A percentile compares a stretch with the other conserved stretches of the same genome.
phyloP scores from a whole-genome alignment of 768 basidiomycete genomes.

The Strobilomyces dryophilus region DNA sequence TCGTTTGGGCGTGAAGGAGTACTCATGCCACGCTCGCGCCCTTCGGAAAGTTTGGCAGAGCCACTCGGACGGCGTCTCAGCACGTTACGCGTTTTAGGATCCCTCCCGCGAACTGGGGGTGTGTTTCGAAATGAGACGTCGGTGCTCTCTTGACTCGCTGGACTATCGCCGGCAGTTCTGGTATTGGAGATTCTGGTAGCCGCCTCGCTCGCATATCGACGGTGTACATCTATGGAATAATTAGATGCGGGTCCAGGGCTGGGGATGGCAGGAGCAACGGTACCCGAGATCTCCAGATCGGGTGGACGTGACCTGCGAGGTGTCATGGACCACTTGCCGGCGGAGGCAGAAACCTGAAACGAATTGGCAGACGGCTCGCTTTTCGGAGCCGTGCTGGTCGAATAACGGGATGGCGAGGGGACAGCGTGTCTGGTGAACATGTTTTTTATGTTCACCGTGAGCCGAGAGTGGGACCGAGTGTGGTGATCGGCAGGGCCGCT shows the following conservation, averaged over 20 bases:
- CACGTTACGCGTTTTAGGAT: conserved; percentile 27
- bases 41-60: conserved; percentile 19
- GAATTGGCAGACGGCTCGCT: conserved; percentile 7
- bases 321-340: conserved; percentile 14
- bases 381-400: conserved; percentile 8
- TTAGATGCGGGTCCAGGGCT: background rate
- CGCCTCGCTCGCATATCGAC: conserved; percentile 19
- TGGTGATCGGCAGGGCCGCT: conserved; percentile 5
- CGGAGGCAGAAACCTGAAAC: conserved; percentile 3
- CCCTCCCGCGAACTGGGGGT: conserved; percentile 2
- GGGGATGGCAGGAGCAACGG: background rate
- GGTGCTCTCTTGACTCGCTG: conserved; percentile 13
- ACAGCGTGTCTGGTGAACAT: conserved; percentile 33
- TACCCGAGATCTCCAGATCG: conserved; percentile 20
- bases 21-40: conserved; percentile 12
- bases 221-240: conserved; percentile 11
- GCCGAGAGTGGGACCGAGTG: conserved; percentile 12
- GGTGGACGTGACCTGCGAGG: conserved; percentile 21
- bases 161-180: background rate
- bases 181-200: conserved; percentile 3
- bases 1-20: conserved; percentile 1
- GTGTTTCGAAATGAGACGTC: conserved; percentile 6
- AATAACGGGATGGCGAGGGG: conserved; percentile 19
- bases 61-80: conserved; percentile 30
- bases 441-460: conserved; percentile 32